Conservation (phyloP, 306 rosid species). For the Trichosanthes cucumerina region DNA sequence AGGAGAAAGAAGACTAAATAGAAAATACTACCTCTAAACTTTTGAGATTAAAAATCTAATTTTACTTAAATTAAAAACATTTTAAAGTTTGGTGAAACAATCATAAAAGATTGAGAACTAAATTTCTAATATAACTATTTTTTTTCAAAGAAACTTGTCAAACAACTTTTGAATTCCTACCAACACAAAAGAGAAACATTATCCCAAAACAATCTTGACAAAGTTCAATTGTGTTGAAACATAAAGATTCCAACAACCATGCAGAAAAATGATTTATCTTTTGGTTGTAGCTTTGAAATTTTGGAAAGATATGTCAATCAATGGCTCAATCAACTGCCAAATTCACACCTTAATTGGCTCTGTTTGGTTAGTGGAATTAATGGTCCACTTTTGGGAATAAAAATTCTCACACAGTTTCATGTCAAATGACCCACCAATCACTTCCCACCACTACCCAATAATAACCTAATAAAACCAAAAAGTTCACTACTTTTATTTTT, state of each 20-base stretch:
- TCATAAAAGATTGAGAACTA: no score
- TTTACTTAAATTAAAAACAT: no score
- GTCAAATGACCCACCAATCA: not conserved
- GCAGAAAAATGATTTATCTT: not conserved
- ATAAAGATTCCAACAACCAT: not conserved
- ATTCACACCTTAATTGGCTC: slow-evolving; percentile 2
- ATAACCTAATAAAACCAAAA: not conserved
- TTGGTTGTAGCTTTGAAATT: slow-evolving; percentile 8
- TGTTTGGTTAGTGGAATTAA: not conserved
- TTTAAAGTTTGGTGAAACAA: no score
- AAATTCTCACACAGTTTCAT: not conserved
- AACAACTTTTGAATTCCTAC: not conserved
- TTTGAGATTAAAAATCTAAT: no score
- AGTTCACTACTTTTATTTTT: not conserved
- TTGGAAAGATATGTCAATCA: not conserved
- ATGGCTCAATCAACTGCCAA: slow-evolving; percentile 3
- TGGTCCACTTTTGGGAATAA: not conserved
- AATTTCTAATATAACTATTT: no score
- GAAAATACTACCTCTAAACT: no score
- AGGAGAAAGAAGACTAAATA: no score
- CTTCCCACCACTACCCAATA: not conserved
- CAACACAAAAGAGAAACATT: not conserved
- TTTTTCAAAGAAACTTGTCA: not conserved
- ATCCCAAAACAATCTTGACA: not conserved
- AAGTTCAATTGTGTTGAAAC: not conserved